Evolutionary conservation across 1,284 basidiomycete species (phyloP), one percentile per base, ranked within the genome.

Genomic region (Apiotrichum siamense): DNA sequence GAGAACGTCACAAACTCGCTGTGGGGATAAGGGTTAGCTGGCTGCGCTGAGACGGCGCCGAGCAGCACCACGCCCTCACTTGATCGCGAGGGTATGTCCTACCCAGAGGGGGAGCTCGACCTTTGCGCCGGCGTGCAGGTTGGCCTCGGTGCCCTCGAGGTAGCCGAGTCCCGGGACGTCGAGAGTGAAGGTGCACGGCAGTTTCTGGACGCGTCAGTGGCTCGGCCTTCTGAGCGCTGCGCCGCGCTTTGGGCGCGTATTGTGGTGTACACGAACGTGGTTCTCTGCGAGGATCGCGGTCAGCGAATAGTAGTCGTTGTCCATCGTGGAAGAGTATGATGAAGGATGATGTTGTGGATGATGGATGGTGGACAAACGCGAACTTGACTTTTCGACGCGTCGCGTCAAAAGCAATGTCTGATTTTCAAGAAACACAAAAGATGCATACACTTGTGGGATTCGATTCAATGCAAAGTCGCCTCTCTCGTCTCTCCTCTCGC

Each of bases 271-370:
- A 40, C 70, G 35, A 61, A 84, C 87, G 78, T 92, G 90, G 64
- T 92, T 91, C 64, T 91, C 88, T 17, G 89, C 85, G 20, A 93
- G 79, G 57, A 93, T 92, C 5, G 87, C 81, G 49, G 89, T 86
- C 48, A 91, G 80, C 0, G 86, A 89, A 72, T 86, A 92, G 70
- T 92, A 93, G 66, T 90, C 87, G 63, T 84, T 79, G 54, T 91
- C 86, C 87, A 89, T 89, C 7, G 25, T 52, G 38, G 31, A 17
- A 26, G 45, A 47, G 33, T 25, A n/a, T 13, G 20, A 12, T 11
- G 6, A 35, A 35, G 17, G 21, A 39, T 39, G 18, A 39, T 40
- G 39, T 21, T 40, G 27, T 17, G 6, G 26, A 41, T 38, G 37
- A 23, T 15, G n/a, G 10, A 17, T 39, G 38, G n/a, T 11, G 15